These are phyloP conservation scores for Aspergillus fijiensis DNA, from an alignment of 2,329 filamentous ascomycete species.

Conservation along the genomic window DNA sequence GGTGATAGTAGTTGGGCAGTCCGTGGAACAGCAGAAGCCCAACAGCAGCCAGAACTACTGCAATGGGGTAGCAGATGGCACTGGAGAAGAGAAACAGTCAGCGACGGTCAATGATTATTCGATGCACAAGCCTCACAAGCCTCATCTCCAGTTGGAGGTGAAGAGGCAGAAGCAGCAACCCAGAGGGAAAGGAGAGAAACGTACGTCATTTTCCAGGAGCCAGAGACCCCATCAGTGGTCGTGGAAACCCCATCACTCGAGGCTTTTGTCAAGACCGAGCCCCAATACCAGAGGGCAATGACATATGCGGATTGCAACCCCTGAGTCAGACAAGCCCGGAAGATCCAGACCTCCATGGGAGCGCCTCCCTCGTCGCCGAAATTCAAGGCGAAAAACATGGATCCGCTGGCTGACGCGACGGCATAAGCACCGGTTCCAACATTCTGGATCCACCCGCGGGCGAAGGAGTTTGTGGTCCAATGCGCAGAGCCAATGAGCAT, in stretches of 20 bases:
- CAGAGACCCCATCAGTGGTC: slow-evolving; percentile 34
- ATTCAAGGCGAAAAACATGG: slow-evolving; percentile 65
- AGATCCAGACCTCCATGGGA: slow-evolving; percentile 63
- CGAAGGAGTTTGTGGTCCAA: slow-evolving; percentile 40
- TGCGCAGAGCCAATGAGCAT: slow-evolving; percentile 61
- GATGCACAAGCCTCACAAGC: too few species aligned
- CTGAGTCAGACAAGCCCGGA: slow-evolving; percentile 64
- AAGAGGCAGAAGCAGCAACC: too few species aligned
- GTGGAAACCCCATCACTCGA: slow-evolving; percentile 43
- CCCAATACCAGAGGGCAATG: slow-evolving; percentile 67
- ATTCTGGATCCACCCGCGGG: slow-evolving; percentile 56
- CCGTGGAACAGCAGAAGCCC: slow-evolving; percentile 57
- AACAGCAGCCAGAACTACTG: slow-evolving; percentile 55
- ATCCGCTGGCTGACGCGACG: slow-evolving; percentile 60
- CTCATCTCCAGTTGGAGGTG: too few species aligned
- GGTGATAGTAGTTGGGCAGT: slow-evolving; percentile 65
- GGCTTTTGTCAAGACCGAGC: slow-evolving; percentile 51
- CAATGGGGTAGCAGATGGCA: slow-evolving; percentile 57
- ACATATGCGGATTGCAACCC: slow-evolving; percentile 66
- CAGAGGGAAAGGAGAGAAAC: not conserved
- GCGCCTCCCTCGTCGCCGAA: slow-evolving; percentile 64
- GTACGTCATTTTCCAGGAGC: slow-evolving; percentile 44
- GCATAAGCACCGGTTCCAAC: slow-evolving; percentile 62
- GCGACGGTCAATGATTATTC: not conserved
- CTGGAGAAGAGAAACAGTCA: slow-evolving; percentile 23